Evolutionary conservation across 2,329 filamentous ascomycete genomes (phyloP).

Genomic region (Fusarium anguioides): DNA sequence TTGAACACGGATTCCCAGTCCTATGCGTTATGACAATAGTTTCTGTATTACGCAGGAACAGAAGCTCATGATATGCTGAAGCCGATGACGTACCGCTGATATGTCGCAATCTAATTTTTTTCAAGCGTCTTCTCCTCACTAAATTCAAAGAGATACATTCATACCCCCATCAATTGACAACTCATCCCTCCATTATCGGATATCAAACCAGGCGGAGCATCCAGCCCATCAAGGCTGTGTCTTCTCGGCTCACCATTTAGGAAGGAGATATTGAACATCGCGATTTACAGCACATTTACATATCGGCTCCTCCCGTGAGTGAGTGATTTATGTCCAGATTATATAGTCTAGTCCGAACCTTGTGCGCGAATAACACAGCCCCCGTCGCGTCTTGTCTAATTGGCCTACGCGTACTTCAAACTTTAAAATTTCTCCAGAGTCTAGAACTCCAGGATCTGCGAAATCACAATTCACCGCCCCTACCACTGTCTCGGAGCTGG

Average conservation of each 20-base stretch:
- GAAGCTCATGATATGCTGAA: too few relatives aligned
- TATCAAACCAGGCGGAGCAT: not conserved
- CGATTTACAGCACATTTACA: too few relatives aligned
- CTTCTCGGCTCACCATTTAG: not conserved
- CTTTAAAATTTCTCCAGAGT: not conserved
- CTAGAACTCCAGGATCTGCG: not conserved
- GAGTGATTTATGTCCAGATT: not conserved
- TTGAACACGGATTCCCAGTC: not conserved
- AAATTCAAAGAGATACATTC: too few relatives aligned
- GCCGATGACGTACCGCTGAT: not conserved
- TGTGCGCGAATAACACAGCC: too few relatives aligned
- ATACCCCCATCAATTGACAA: not conserved
- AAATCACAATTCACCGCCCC: not conserved
- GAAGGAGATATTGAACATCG: not conserved
- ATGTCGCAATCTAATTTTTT: too few relatives aligned
- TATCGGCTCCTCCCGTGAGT: not conserved
- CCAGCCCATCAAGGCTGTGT: not conserved
- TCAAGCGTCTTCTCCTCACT: too few relatives aligned
- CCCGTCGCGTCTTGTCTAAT: not conserved
- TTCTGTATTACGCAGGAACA: not conserved
- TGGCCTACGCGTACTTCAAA: not conserved
- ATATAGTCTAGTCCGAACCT: too few relatives aligned
- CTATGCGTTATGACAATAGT: not conserved
- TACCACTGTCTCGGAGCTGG: not conserved
- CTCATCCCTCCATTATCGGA: not conserved